These are phyloP conservation scores for Cladosporium sphaerospermum DNA, from an alignment of 2,329 filamentous ascomycete species.

Conservation along the genomic window DNA sequence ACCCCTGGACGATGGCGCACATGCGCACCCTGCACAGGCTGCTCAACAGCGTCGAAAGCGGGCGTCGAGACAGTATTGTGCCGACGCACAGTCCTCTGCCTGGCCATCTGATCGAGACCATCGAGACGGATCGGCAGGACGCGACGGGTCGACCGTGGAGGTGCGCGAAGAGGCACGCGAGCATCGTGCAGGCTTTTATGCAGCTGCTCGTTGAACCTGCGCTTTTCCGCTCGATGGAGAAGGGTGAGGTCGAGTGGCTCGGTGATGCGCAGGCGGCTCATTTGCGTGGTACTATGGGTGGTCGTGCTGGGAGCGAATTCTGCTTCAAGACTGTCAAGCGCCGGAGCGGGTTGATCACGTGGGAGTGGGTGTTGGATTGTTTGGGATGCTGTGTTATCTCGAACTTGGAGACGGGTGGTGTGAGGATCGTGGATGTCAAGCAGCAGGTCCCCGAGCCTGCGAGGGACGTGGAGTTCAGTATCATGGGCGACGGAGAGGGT, in stretches of 20 bases:
- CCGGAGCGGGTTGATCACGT: conserved; percentile 12
- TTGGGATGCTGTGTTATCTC: conserved; percentile 14
- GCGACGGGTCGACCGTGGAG: conserved; percentile 18
- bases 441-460: not conserved
- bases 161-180: conserved; percentile 24
- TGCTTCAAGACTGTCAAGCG: conserved; percentile 11
- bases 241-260: conserved; percentile 26
- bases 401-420: conserved; percentile 14
- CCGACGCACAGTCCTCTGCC: conserved; percentile 22
- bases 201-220: conserved; percentile 22
- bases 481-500: conserved; percentile 6
- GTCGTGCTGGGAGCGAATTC: not conserved
- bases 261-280: conserved; percentile 21
- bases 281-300: conserved; percentile 19
- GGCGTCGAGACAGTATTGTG: conserved; percentile 25
- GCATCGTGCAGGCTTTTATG: conserved; percentile 27
- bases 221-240: conserved; percentile 20
- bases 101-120: conserved; percentile 13
- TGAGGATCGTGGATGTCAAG: not conserved
- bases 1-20: conserved; percentile 32
- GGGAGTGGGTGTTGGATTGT: conserved; percentile 16
- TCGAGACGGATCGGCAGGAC: conserved; percentile 15
- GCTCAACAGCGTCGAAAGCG: conserved; percentile 26
- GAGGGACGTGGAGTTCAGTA: conserved; percentile 7
- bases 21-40: conserved; percentile 33